Evolutionary conservation across 2,329 filamentous ascomycete genomes (phyloP), one percentile per base, ranked within the genome.

Genomic region (Raffaelea ambrosiae): DNA sequence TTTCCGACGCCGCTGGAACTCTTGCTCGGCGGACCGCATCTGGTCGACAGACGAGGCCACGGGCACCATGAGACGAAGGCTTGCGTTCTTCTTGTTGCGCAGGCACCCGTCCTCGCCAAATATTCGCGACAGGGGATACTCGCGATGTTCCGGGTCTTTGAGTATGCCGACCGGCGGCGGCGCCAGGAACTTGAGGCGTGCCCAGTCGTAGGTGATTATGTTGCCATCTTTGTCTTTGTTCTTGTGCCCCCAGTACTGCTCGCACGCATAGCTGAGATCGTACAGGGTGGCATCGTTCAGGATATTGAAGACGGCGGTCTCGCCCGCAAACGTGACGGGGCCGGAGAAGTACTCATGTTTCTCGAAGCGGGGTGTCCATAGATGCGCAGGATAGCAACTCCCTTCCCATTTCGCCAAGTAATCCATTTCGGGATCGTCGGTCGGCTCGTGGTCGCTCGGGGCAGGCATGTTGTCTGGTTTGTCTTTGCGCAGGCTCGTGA

Each of bases 11-110:
- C 54, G 47, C 22, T 54, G 39, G 39, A 46, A 57, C 44, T 38
- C 47, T 13, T 7, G 26, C 38, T 51, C 49, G 21, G 57, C 55
- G 5, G 47, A 21, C n/a, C 54, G 53, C n/a, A 65, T 52, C 23
- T 49, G 44, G 31, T 51, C 43, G 5, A 65, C 53, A 26, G 52
- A 54, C 3, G 50, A 47, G 23, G 48, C 47, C 11, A 58, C 57
- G 9, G 61, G 55, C 26, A 60, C 60, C 48, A 65, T 55, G 16
- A 66, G 54, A 16, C 57, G 59, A 40, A 65, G 53, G 43, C 16
- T 5, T 8, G 35, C 20, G 14, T 40, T 26, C n/a, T n/a, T 46
- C 35, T 26, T 43, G 26, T 29, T 26, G 36, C 5, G 4, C 11
- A 23, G 16, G 36, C n/a, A 16, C n/a, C 38, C 5, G 43, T 19